These are phyloP conservation scores for Saccharomyces hybrid DNA, from an alignment of 1,139 yeast species.

Conservation along the genomic window DNA sequence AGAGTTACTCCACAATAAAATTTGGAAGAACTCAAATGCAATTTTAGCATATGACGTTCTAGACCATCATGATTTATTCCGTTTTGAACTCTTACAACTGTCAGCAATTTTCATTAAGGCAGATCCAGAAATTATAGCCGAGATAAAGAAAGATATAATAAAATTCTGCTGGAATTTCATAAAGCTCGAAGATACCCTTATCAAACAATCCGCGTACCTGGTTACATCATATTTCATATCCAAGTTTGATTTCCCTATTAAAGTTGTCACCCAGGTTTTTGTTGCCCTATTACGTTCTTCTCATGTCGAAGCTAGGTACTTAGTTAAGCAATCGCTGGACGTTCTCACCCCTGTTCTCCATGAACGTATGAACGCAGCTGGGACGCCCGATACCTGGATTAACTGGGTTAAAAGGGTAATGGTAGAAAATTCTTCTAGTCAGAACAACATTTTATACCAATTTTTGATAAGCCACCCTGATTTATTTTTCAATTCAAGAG, in stretches of 20 bases:
- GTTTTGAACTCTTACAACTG: slow-evolving; percentile 73
- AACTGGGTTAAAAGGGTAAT: slow-evolving; percentile 92
- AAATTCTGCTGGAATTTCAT: slow-evolving; percentile 93
- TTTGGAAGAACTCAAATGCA: slow-evolving; percentile 65
- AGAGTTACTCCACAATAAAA: slow-evolving; percentile 46
- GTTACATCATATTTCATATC: slow-evolving; percentile 81
- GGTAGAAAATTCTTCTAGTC: slow-evolving; percentile 82
- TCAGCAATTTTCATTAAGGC: slow-evolving; percentile 70
- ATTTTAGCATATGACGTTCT: slow-evolving; percentile 46
- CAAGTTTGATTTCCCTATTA: slow-evolving; percentile 82
- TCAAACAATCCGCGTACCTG: slow-evolving; percentile 90
- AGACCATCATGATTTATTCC: slow-evolving; percentile 65
- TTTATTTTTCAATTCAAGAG: slow-evolving; percentile 76
- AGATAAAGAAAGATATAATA: slow-evolving; percentile 76
- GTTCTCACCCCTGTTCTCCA: slow-evolving; percentile 84
- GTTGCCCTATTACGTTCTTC: slow-evolving; percentile 82
- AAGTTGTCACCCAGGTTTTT: slow-evolving; percentile 84
- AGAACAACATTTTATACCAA: slow-evolving; percentile 67
- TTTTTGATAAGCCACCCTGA: slow-evolving; percentile 83
- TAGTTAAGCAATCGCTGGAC: slow-evolving; percentile 85
- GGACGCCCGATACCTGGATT: slow-evolving; percentile 71
- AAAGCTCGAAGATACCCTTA: slow-evolving; percentile 78
- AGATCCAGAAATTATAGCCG: slow-evolving; percentile 53
- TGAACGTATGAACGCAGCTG: slow-evolving; percentile 51
- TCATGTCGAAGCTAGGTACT: slow-evolving; percentile 73